These are phyloP conservation scores for Coniophora puteana DNA, from an alignment of 1,284 basidiomycete genomes.

Conservation along the genomic window DNA sequence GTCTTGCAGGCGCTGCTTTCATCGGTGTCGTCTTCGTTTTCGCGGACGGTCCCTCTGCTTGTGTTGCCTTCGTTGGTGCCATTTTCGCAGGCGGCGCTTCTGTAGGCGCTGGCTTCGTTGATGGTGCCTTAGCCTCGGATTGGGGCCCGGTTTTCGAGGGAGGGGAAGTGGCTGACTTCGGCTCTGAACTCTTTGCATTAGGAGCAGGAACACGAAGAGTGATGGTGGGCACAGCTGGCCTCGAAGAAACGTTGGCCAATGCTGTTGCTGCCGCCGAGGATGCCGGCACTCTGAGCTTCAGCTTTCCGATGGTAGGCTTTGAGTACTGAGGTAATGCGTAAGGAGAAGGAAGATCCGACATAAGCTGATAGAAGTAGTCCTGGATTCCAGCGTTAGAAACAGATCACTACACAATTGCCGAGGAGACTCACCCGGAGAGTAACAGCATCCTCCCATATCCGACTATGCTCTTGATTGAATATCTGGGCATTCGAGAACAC, in stretches of 20 bases:
- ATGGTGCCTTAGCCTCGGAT: too few relatives aligned
- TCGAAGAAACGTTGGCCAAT: background rate
- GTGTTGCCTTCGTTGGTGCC: too few relatives aligned
- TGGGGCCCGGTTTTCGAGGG: background rate
- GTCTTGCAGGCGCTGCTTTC: constrained; percentile 8
- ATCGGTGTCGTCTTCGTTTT: too few relatives aligned
- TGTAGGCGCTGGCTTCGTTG: constrained; percentile 13
- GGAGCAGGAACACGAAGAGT: background rate
- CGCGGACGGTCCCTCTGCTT: background rate
- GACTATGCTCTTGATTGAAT: constrained; percentile 76
- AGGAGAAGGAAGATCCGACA: constrained; percentile 71
- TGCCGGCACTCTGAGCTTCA: constrained; percentile 61
- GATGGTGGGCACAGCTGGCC: background rate
- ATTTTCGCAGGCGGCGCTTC: too few relatives aligned
- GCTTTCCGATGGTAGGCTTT: constrained; percentile 51
- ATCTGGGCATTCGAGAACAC: constrained; percentile 89
- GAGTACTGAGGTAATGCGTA: constrained; percentile 58
- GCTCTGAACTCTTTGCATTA: background rate
- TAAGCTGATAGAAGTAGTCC: constrained; percentile 68
- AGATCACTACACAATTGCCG: constrained; percentile 2
- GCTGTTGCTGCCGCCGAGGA: constrained; percentile 10
- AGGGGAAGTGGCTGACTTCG: background rate
- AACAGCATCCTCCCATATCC: constrained; percentile 73
- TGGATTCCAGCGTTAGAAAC: constrained; percentile 26
- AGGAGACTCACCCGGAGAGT: constrained; percentile 50